Base-by-base conservation (phyloP, 441 rosid species). In the Biscutella laevigata region DNA sequence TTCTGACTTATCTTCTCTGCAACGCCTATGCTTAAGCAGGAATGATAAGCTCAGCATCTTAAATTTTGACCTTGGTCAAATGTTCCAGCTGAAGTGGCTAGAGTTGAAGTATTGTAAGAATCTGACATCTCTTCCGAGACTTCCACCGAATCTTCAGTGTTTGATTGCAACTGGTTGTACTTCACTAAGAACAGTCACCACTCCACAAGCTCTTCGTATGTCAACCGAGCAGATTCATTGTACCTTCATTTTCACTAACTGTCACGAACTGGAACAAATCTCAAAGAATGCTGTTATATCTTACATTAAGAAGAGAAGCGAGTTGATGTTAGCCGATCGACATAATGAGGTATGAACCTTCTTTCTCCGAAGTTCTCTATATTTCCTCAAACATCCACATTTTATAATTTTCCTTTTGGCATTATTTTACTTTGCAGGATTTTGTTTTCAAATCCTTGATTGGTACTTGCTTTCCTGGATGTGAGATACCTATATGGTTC, bases 41-140 rank as follows among this genome's bases (percentile, higher is more conserved):
- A 60, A 61, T 5, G 10, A 8, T 8, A 40, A 27, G 1, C 60
- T 70, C 36, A 0, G 19, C 14, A 53, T 4, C n/a, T 6, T 69
- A 3, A 19, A 51, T 0, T 11, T 27, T 13, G 21, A 55, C 17
- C 70, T 30, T 8, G 6, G 28, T 4, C 28, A 32, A 5, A 41
- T 61, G 10, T 21, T 9, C 19, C 3, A 21, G 2, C 9, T 74
- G 4, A 2, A 3, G 2, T 13, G 5, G 40, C 61, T 67, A 0
- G 45, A 33, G 10, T 22, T 70, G 7, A 61, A 42, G 41, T 1
- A 35, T 24, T 70, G 74, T 59, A 25, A 12, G 28, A 35, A 14
- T 17, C 66, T 26, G 11, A 13, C 7, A 39, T 56, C 36, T 6
- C 42, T 68, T 6, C 59, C 63, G 1, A 22, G 1, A 10, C 59